Conservation (phyloP, 306 rosid genomes). For the Hippophae rhamnoides region DNA sequence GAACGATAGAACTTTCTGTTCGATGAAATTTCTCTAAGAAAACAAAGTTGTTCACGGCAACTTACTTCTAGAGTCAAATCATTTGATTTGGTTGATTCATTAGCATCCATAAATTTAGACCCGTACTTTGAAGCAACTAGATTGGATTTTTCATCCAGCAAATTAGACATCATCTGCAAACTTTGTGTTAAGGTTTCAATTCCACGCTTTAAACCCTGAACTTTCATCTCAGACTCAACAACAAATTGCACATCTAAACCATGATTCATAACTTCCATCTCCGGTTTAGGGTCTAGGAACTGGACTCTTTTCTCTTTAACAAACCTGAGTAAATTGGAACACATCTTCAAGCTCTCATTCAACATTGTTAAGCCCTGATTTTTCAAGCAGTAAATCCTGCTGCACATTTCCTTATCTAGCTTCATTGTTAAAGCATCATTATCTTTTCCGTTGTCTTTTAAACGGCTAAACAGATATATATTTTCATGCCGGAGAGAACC, state of each 20-base stretch:
- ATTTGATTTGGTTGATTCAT: slow-evolving; percentile 33
- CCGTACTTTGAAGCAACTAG: slow-evolving; percentile 27
- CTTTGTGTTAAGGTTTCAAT: slow-evolving; percentile 61
- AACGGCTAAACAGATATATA: slow-evolving; percentile 47
- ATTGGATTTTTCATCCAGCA: slow-evolving; percentile 64
- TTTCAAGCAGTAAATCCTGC: slow-evolving; percentile 61
- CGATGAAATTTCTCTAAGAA: too few species aligned
- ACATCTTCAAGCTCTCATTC: slow-evolving; percentile 55
- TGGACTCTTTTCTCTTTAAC: slow-evolving; percentile 46
- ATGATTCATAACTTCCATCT: slow-evolving; percentile 25
- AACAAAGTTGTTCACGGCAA: slow-evolving; percentile 9
- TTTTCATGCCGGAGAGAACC: slow-evolving; percentile 93
- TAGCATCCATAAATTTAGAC: slow-evolving; percentile 29
- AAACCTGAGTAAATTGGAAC: slow-evolving; percentile 53
- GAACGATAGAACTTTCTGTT: too few species aligned
- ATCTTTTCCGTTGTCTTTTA: slow-evolving; percentile 67
- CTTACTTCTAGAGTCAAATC: slow-evolving; percentile 55
- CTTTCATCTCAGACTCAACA: slow-evolving; percentile 67
- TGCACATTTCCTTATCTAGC: slow-evolving; percentile 70
- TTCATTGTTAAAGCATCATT: slow-evolving; percentile 46
- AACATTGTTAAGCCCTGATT: slow-evolving; percentile 77
- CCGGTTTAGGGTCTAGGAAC: slow-evolving; percentile 26
- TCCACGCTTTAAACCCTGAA: slow-evolving; percentile 66
- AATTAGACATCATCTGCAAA: slow-evolving; percentile 63
- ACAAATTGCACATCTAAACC: slow-evolving; percentile 61